Evolutionary conservation across 2,329 filamentous ascomycete genomes (phyloP).

Genomic region (Pseudocercospora macadamiae): DNA sequence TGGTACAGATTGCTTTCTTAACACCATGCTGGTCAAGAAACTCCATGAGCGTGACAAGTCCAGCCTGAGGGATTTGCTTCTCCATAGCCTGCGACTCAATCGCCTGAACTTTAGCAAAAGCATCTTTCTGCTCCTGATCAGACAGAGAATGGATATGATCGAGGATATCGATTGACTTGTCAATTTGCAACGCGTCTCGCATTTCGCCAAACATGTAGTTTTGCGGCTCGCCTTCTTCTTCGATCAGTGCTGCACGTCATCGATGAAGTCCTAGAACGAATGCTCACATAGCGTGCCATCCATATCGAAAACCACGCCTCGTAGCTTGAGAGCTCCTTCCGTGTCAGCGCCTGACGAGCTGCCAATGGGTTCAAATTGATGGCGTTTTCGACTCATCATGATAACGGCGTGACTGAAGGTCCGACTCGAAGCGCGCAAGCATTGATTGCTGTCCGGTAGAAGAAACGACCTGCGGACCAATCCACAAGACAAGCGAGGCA

Average conservation of each 20-base stretch:
- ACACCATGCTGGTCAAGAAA: conserved; percentile 72
- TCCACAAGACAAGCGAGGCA: neutral
- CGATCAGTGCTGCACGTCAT: conserved; percentile 2
- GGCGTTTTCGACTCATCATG: conserved; percentile 15
- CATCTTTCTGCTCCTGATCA: conserved; percentile 55
- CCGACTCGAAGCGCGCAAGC: too few species aligned
- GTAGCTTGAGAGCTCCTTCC: conserved; percentile 46
- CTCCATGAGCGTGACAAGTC: conserved; percentile 75
- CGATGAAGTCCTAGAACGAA: conserved; percentile 17
- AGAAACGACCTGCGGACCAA: too few species aligned
- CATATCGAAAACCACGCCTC: conserved; percentile 81
- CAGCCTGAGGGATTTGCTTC: conserved; percentile 78
- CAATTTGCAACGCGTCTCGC: conserved; percentile 73
- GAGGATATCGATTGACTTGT: conserved; percentile 78
- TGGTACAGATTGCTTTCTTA: conserved; percentile 84
- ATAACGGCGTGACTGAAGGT: too few species aligned
- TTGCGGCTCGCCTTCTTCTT: conserved; percentile 73
- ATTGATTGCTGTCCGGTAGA: too few species aligned
- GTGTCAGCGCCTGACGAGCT: conserved; percentile 34
- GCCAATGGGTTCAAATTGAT: conserved; percentile 54
- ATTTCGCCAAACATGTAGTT: conserved; percentile 95
- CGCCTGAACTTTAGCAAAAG: conserved; percentile 71
- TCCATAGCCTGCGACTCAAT: conserved; percentile 84
- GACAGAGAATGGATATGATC: conserved; percentile 81
- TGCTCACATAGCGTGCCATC: conserved; percentile 83